These are phyloP conservation scores for Leccinum boreale DNA, from an alignment of 768 basidiomycete genomes.

Conservation along the genomic window DNA sequence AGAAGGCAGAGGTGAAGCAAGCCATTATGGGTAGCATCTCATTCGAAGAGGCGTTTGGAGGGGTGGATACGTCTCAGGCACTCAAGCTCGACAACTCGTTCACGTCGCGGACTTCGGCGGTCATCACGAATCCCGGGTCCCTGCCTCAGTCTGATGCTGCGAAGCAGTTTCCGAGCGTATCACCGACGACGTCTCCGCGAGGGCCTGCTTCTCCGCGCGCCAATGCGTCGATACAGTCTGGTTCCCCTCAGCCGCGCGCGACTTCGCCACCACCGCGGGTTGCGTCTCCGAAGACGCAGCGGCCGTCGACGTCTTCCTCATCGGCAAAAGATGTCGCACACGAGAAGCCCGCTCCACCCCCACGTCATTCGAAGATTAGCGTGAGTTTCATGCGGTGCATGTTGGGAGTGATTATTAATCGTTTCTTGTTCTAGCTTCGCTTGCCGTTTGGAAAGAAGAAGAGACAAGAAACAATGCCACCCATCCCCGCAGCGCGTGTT, in stretches of 20 bases:
- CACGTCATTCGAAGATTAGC: conserved; percentile 71
- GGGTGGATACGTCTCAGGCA: conserved; percentile 36
- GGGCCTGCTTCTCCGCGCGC: conserved; percentile 30
- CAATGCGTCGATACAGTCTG: conserved; percentile 26
- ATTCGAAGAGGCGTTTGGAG: conserved; percentile 59
- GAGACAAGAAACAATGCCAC: conserved; percentile 54
- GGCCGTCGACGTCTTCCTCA: conserved; percentile 58
- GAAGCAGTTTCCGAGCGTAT: conserved; percentile 37
- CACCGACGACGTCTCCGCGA: conserved; percentile 41
- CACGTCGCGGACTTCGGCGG: conserved; percentile 33
- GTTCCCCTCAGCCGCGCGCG: conserved; percentile 42
- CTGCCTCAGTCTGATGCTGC: conserved; percentile 14
- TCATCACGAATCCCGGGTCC: conserved; percentile 22
- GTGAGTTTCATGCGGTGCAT: conserved; percentile 45
- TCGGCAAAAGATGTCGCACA: conserved; percentile 47
- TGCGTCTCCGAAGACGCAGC: conserved; percentile 51
- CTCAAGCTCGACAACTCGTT: conserved; percentile 41
- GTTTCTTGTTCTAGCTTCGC: conserved; percentile 47
- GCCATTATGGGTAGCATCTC: conserved; percentile 26
- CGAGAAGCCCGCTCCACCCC: conserved; percentile 52
- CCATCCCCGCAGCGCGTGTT: conserved; percentile 34
- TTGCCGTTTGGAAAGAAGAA: conserved; percentile 78
- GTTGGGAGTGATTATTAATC: conserved; percentile 8
- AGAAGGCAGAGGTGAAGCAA: conserved; percentile 12
- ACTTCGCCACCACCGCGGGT: conserved; percentile 50